phyloP scores from a whole-genome alignment of 2,329 filamentous ascomycete species.

The Apiospora sp. region DNA sequence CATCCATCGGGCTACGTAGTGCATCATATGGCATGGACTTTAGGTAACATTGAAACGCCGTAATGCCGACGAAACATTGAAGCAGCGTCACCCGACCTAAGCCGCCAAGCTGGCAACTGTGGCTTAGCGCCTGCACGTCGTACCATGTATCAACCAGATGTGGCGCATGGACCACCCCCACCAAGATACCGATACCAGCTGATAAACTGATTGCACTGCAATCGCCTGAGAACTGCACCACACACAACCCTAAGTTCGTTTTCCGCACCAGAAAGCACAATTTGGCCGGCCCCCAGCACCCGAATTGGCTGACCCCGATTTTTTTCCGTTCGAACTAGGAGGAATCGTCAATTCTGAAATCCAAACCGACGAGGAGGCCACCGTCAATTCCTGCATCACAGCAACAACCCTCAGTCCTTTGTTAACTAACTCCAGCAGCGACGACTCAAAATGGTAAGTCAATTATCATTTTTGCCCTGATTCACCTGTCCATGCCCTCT shows the following conservation, averaged over 20 bases:
- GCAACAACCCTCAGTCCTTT: conserved; percentile 30
- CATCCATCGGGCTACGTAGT: neutral
- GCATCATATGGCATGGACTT: neutral
- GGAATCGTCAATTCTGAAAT: conserved; percentile 25
- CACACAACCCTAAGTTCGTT: conserved; percentile 22
- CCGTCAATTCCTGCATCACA: conserved; percentile 36
- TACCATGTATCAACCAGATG: neutral
- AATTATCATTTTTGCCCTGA: conserved; percentile 25
- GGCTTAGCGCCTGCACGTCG: neutral
- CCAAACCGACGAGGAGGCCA: conserved; percentile 31
- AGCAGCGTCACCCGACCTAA: neutral
- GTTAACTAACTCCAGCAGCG: conserved; percentile 32
- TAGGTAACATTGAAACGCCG: conserved; percentile 10
- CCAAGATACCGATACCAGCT: conserved; percentile 12
- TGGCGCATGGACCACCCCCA: neutral
- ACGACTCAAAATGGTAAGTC: conserved; percentile 59
- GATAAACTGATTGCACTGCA: conserved; percentile 7
- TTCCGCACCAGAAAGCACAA: conserved; percentile 20
- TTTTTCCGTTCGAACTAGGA: conserved; percentile 22
- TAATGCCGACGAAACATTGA: neutral
- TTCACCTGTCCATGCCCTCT: neutral
- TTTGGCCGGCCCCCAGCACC: conserved; percentile 16
- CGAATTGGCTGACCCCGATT: conserved; percentile 23
- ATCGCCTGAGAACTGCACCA: neutral
- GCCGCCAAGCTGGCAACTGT: neutral